Evolutionary conservation across 768 basidiomycete genomes (phyloP), one percentile per base, ranked within the genome.

Genomic region (Lentinula edodes): DNA sequence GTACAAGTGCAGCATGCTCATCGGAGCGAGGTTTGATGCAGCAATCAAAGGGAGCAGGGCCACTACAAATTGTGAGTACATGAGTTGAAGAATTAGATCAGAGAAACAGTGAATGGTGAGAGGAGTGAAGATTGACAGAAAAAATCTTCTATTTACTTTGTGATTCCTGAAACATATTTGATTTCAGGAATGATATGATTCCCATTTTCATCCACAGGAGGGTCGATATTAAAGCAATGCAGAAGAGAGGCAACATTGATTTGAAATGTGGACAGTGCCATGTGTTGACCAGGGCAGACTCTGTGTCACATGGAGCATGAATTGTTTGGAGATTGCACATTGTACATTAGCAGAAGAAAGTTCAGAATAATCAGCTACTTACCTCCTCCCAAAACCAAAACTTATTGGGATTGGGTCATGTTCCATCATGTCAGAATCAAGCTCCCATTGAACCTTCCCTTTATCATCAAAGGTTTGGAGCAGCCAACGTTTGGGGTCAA

Each of bases 201-300:
- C n/a, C n/a, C n/a, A n/a, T n/a, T n/a, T n/a, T 23, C 23, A 43
- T 72, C 71, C 3, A 64, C 57, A 6, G 67, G 62, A 52, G 71
- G 69, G 7, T 62, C 53, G 35, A 76, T 70, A 16, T 71, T 63
- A 62, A 73, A 75, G 1, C 70, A 67, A 3, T 73, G 63, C 12
- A 78, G 65, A 2, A 74, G 65, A 3, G 71, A 71, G 10, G 72
- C 71, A 10, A 69, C 62, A 4, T 68, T 65, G 39, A 75, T 68
- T 66, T 68, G 71, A 12, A 73, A 20, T 2, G 69, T 66, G 5
- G 70, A 66, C 3, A 63, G 51, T 5, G 69, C 74, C 62, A 76
- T 68, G 45, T 72, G 68, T 35, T 60, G 53, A 0, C 73, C 77
- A n/a, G 72, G 71, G 61, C 74, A 75, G 18, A 70, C 66, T 35